These are phyloP conservation scores for Polychytrium aggregatum DNA, from an alignment of 192 early-diverging fungal genomes.

Conservation along the genomic window DNA sequence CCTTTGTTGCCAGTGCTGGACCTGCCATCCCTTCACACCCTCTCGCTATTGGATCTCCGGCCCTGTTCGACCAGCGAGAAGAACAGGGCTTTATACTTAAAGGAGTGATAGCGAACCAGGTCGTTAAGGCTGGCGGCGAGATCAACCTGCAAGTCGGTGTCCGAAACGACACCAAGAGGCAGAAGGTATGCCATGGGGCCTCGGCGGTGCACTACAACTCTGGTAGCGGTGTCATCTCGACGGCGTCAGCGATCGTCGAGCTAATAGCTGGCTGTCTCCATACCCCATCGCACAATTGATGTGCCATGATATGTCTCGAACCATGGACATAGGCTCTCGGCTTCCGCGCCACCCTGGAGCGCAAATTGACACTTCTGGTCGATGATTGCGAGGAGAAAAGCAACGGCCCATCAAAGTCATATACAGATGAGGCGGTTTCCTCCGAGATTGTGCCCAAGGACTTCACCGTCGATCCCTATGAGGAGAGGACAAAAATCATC, in stretches of 20 bases:
- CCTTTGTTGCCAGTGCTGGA: slow-evolving; percentile 45
- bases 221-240: not conserved
- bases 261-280: not conserved
- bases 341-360: slow-evolving; percentile 47
- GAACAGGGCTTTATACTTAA: slow-evolving; percentile 17
- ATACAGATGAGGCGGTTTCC: slow-evolving; percentile 29
- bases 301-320: not conserved
- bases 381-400: slow-evolving; percentile 39
- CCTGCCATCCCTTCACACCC: not conserved
- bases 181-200: slow-evolving; percentile 19
- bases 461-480: slow-evolving; percentile 45
- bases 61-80: slow-evolving; percentile 8
- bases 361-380: slow-evolving; percentile 27
- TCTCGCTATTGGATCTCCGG: slow-evolving; percentile 2
- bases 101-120: slow-evolving; percentile 8
- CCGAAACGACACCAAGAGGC: slow-evolving; percentile 28
- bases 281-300: not conserved
- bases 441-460: slow-evolving; percentile 31
- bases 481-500: slow-evolving; percentile 37
- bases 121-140: slow-evolving; percentile 13
- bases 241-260: not conserved
- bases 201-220: not conserved
- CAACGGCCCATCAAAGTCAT: slow-evolving; percentile 16
- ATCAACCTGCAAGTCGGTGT: slow-evolving; percentile 20
- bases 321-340: not conserved